Evolutionary conservation across 805 yeast species (phyloP).

Genomic region (Yamadazyma phyllophila): DNA sequence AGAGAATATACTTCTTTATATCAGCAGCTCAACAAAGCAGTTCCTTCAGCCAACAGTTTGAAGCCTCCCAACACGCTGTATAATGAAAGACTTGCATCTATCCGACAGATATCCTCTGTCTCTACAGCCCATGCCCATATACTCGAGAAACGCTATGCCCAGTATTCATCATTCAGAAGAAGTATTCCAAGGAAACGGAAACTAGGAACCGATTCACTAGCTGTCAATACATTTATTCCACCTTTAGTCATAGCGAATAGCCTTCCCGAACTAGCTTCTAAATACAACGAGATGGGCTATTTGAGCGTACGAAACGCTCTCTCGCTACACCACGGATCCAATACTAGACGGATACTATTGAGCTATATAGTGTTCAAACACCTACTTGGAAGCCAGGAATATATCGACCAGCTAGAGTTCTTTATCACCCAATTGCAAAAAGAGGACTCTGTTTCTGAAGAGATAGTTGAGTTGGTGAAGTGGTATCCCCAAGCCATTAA

Average conservation of each 20-base stretch:
- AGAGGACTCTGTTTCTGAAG: neutral
- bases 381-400: conserved; percentile 1
- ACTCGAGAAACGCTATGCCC: no score
- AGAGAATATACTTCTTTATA: neutral
- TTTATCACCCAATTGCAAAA: neutral
- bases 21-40: conserved; percentile 2
- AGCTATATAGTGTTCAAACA: conserved; percentile 6
- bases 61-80: neutral
- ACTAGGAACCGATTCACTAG: no score
- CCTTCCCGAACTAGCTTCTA: no score
- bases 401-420: neutral
- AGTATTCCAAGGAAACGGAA: no score
- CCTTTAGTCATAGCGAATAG: no score
- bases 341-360: neutral
- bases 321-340: conserved; percentile 9
- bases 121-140: no score
- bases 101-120: no score
- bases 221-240: no score
- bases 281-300: neutral
- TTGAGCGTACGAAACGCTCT: conserved; percentile 14
- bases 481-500: neutral
- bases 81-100: neutral
- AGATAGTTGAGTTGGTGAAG: conserved; percentile 1
- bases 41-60: neutral
- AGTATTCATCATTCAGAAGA: no score